Evolutionary conservation across 1,284 basidiomycete genomes (phyloP).

Genomic region (Fomitopsis palustris): DNA sequence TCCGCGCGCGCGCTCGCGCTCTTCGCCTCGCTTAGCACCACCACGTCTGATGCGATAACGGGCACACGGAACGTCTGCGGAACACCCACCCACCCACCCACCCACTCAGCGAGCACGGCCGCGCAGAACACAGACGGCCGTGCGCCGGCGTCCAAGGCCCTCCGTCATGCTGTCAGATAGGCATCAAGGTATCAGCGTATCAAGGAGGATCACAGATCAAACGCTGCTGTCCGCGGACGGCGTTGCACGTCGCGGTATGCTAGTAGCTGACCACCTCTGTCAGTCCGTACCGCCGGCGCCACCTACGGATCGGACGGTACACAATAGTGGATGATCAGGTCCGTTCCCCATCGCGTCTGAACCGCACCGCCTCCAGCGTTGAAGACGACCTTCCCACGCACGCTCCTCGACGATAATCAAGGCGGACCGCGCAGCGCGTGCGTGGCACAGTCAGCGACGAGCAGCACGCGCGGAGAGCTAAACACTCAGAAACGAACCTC

Average conservation of each 20-base stretch:
- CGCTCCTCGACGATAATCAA: neutral
- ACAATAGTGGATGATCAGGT: neutral
- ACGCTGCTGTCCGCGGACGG: neutral
- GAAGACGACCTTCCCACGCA: neutral
- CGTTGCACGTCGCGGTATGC: neutral
- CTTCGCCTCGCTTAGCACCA: neutral
- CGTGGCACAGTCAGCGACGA: neutral
- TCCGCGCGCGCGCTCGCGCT: neutral
- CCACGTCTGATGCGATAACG: neutral
- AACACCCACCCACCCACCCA: neutral
- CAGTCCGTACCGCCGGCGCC: neutral
- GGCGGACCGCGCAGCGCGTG: neutral
- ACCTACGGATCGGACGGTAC: neutral
- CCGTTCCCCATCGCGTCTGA: neutral
- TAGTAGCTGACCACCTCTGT: neutral
- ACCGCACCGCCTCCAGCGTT: neutral
- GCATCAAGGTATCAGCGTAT: neutral
- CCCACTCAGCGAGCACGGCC: too few species aligned
- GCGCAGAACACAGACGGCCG: neutral
- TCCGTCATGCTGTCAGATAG: neutral
- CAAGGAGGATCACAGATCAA: slow-evolving; percentile 1
- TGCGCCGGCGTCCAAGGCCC: neutral
- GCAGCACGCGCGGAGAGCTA: neutral
- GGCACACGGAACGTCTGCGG: neutral
- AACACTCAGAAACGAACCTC: neutral